Evolutionary conservation across 2,329 filamentous ascomycete species (phyloP).

Genomic region (Colletotrichum eremochloae): DNA sequence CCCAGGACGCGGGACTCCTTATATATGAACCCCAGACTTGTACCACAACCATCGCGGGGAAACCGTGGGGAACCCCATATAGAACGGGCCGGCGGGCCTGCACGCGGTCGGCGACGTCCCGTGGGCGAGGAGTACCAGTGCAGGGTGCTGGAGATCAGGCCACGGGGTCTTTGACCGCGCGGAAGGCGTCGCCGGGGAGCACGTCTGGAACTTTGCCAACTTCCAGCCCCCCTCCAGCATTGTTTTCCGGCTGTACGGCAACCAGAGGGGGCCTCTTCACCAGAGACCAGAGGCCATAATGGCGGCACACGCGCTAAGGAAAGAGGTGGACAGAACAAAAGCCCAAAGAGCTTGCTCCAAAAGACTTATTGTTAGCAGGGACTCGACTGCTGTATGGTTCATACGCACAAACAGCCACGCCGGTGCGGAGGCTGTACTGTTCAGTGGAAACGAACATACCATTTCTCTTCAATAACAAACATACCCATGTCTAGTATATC

Average conservation of each 20-base stretch:
- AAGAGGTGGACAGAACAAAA: background rate
- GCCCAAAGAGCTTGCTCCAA: background rate
- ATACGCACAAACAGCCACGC: background rate
- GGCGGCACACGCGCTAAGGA: background rate
- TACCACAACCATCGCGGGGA: too few species aligned
- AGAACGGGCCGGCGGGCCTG: conserved; percentile 35
- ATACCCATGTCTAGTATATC: background rate
- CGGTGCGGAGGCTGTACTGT: background rate
- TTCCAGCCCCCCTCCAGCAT: background rate
- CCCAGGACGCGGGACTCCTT: too few species aligned
- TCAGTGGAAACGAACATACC: background rate
- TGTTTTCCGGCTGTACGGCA: background rate
- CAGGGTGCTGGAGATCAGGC: background rate
- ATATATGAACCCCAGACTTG: too few species aligned
- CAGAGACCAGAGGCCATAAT: background rate
- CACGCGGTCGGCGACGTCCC: conserved; percentile 45
- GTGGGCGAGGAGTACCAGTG: conserved; percentile 49
- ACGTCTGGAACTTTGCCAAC: conserved; percentile 1
- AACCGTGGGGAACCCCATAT: too few species aligned
- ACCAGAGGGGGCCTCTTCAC: background rate
- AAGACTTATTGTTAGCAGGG: background rate
- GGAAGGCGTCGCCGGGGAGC: background rate
- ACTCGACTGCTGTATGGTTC: background rate
- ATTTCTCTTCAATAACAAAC: background rate
- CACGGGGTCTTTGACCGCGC: background rate